Percentiles rank a stretch among this genome's conserved stretches.
phyloP scores from a whole-genome alignment of 208 protist species.

The Wallacemonas sp. region DNA sequence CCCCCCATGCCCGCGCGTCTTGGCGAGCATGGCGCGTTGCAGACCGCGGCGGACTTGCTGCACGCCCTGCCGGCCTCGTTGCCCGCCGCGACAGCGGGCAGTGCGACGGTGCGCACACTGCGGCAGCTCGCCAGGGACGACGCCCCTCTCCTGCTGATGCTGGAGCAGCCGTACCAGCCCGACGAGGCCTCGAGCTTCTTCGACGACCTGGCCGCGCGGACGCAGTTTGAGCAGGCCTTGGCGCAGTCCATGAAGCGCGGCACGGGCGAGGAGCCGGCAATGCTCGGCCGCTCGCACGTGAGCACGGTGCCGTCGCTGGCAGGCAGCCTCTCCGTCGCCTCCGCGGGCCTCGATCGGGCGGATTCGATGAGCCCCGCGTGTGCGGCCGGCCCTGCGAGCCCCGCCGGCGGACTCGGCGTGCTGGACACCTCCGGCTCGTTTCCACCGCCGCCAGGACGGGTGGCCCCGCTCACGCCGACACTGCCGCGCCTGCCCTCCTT shows the following conservation, averaged over 20 bases:
- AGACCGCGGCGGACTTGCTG: neutral
- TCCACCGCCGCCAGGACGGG: neutral
- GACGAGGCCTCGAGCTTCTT: constrained; percentile 4
- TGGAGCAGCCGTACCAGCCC: constrained; percentile 11
- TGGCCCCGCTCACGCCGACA: neutral
- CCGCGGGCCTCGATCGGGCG: neutral
- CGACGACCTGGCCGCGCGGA: constrained; percentile 9
- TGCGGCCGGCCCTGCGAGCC: neutral
- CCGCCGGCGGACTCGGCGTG: neutral
- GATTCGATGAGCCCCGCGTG: neutral
- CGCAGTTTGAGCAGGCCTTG: constrained; percentile 10
- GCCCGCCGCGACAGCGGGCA: neutral
- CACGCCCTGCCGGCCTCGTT: neutral
- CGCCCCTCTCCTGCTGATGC: constrained; percentile 18
- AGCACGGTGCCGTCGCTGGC: neutral
- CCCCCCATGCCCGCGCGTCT: too few species aligned
- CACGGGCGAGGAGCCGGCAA: neutral
- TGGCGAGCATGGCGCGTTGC: too few species aligned
- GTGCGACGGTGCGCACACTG: constrained; percentile 2
- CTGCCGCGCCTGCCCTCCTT: constrained; percentile 35
- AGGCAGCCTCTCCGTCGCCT: constrained; percentile 2
- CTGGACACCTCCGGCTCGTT: neutral
- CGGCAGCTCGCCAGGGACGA: constrained; percentile 10
- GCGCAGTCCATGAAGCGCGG: neutral
- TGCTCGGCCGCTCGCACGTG: neutral